Evolutionary conservation across 495 filamentous ascomycete genomes (phyloP).

Genomic region (Hapsidospora chrysogenum): DNA sequence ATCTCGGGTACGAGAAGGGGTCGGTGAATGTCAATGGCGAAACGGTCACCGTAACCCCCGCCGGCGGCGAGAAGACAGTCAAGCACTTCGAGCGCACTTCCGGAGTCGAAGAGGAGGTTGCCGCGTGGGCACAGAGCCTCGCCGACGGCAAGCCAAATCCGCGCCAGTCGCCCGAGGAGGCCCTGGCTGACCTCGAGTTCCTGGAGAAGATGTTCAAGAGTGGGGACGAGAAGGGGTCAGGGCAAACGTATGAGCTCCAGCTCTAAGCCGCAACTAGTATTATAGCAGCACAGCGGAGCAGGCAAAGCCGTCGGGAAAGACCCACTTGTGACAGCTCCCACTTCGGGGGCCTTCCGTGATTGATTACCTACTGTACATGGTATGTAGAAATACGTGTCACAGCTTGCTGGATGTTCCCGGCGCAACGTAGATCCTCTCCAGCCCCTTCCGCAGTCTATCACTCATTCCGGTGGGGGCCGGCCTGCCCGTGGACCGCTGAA

Average conservation of each 20-base stretch:
- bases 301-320: no score
- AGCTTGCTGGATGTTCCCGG: slow-evolving; percentile 4
- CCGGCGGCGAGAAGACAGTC: slow-evolving; percentile 23
- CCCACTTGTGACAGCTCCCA: no score
- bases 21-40: slow-evolving; percentile 24
- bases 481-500: slow-evolving; percentile 52
- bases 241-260: slow-evolving; percentile 16
- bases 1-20: slow-evolving; percentile 34
- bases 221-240: slow-evolving; percentile 38
- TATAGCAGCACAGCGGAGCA: no score
- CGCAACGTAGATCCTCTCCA: slow-evolving; percentile 21
- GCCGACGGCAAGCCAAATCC: slow-evolving; percentile 27
- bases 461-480: slow-evolving; percentile 47
- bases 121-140: slow-evolving; percentile 46
- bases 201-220: slow-evolving; percentile 48
- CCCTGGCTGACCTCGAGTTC: slow-evolving; percentile 52
- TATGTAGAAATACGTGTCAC: background rate
- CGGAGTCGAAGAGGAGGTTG: slow-evolving; percentile 50
- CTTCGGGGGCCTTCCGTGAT: no score
- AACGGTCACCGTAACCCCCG: slow-evolving; percentile 22
- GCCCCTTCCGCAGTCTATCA: slow-evolving; percentile 29
- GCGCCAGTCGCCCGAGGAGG: slow-evolving; percentile 46
- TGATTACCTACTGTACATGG: background rate
- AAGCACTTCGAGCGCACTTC: slow-evolving; percentile 36
- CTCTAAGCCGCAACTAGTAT: no score